Base-by-base conservation (phyloP, 129 eudicot genomes). In the Silybum marianum region DNA sequence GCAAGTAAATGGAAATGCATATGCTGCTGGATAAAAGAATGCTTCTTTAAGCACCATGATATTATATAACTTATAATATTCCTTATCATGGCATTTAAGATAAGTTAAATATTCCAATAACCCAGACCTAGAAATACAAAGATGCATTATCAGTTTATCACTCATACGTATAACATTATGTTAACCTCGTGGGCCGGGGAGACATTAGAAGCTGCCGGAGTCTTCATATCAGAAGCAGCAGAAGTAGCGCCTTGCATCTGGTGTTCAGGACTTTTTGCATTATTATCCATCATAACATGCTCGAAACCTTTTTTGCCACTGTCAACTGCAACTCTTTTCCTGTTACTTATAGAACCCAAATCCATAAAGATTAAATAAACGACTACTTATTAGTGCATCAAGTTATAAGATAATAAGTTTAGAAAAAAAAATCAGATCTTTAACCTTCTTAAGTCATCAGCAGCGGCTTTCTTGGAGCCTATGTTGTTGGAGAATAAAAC, bases 401-500 rank as follows among this genome's bases (percentile, higher is more conserved):
- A 75, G 38, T 40, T 67, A 36, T 38, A 26, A 36, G 9, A 39
- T 48, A 63, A 63, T 13, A 54, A 24, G 26, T 21, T 58, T 4
- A 32, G 75, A 40, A 51, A 2, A 40, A 51, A 2, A 51, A 66
- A 26, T 60, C 30, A 69, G 48, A 69, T 40, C 26, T 69, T 30
- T 78, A 18, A 95, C 99, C 94, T 85, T 60, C 83, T 73, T 72
- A 86, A 83, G 84, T 71, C 89, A 80, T 81, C 85, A 79, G 78
- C 84, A 44, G 82, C 83, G 2, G 86, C 78, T 73, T 79, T 75
- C 48, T 68, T 62, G 65, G 81, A 65, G 77, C 75, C 80, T 72
- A 83, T 73, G 69, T 86, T 87, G 77, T 86, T 90, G 74, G 92
- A 87, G 74, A 96, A 96, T 36, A 96, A 75, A 74, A 96, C 83